Base-by-base conservation (phyloP, 1,284 basidiomycete genomes). In the Pseudozyma tsukubaensis region DNA sequence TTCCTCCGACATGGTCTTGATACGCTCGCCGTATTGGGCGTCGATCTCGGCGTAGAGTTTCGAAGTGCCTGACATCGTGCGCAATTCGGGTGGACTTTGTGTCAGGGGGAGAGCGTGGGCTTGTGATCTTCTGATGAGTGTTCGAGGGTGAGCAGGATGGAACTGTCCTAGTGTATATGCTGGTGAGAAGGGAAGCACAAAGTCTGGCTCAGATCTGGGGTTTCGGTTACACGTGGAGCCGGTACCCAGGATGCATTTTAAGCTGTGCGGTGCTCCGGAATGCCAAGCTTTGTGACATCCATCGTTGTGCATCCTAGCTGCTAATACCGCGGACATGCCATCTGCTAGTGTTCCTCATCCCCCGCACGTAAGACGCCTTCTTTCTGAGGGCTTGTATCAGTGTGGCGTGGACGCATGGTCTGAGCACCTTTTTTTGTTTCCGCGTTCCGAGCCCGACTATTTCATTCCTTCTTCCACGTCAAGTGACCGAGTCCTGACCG, bases 11-110 rank as follows among this genome's bases (percentile, higher is more conserved):
- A 73, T 73, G 18, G 50, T 37, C 3, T 8, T 3, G 32, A 61
- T 18, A 36, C 47, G 19, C 18, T 54, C 53, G 50, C 45, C 65
- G 21, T 73, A 73, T 16, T 59, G 32, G 12, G 29, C 40, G 37
- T 73, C 71, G 50, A 73, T 68, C 35, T 37, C 50, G 12, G 54
- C 50, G 29, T 60, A 73, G 1, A 73, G 54, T 36, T 73, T 68
- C 13, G 71, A 70, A 19, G 72, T 74, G 54, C 62, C 71, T 11
- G 71, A 73, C 71, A 73, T 73, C 16, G 12, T 52, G 51, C 6
- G 4, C 8, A 5, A 16, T 42, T 7, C 18, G n/a, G 14, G 19
- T 44, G 45, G 8, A 9, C 42, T 44, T 21, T 40, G 11, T 32
- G 18, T 40, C 13, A 13, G 50, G 34, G 8, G 21, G 36, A 9